phyloP scores from a whole-genome alignment of 2,329 filamentous ascomycete species.

The Xylariomycetidae sp. region DNA sequence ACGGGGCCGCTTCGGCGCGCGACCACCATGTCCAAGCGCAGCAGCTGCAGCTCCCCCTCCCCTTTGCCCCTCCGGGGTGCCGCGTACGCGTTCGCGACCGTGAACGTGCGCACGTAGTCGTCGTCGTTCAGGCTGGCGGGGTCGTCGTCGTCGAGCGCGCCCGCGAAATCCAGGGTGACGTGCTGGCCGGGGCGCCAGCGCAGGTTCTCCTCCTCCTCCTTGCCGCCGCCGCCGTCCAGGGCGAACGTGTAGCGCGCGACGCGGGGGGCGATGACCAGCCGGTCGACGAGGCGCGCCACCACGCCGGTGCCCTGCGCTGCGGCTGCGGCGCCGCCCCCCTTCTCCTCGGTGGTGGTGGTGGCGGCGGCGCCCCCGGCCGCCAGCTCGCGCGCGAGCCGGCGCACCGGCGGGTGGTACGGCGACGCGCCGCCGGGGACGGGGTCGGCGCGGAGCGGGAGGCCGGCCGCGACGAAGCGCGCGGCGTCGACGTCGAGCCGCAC shows the following conservation, averaged over 20 bases:
- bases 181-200: slow-evolving; percentile 68
- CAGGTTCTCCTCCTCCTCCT: not conserved
- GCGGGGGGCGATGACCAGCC: slow-evolving; percentile 56
- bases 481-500: slow-evolving; percentile 59
- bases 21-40: too few species aligned
- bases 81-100: too few species aligned
- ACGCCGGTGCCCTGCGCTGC: slow-evolving; percentile 12
- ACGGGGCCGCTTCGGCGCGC: slow-evolving; percentile 62
- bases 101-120: slow-evolving; percentile 79
- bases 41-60: slow-evolving; percentile 53
- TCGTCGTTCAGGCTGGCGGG: slow-evolving; percentile 79
- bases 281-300: slow-evolving; percentile 51
- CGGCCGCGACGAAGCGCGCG: slow-evolving; percentile 55
- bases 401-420: slow-evolving; percentile 73
- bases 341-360: slow-evolving; percentile 3
- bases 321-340: slow-evolving; percentile 13
- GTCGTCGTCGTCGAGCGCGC: slow-evolving; percentile 69
- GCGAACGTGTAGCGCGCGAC: slow-evolving; percentile 58
- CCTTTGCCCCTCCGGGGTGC: slow-evolving; percentile 32
- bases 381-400: slow-evolving; percentile 57
- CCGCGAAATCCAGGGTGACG: slow-evolving; percentile 65
- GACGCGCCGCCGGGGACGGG: slow-evolving; percentile 50
- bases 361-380: not conserved
- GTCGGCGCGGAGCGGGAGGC: slow-evolving; percentile 62
- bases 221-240: slow-evolving; percentile 18